Base-by-base conservation (phyloP, 1,284 basidiomycete genomes). In the Thecaphora thlaspeos region DNA sequence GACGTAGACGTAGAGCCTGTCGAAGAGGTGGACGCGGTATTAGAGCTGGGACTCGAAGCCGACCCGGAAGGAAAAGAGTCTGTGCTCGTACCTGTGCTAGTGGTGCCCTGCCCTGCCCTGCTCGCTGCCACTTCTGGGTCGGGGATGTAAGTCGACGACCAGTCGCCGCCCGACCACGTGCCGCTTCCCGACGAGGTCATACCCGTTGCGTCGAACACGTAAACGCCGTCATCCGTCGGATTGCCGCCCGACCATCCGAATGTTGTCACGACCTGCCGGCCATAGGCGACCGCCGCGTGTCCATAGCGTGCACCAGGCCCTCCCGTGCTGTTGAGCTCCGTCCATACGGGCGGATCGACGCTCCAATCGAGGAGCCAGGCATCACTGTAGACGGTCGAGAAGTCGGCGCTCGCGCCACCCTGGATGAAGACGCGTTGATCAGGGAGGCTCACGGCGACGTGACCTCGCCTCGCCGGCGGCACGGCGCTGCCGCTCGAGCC, bases 321-420 rank as follows among this genome's bases (percentile, higher is more conserved):
- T 10, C 32, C 48, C 12, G 41, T 43, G 21, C 46, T 41, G 39
- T 58, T 34, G 39, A 73, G 5, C 42, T 51, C 21, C 9, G 66
- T 65, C 72, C 72, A 74, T 1, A 50, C 26, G 21, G 72, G 72
- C 1, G 68, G 68, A 18, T 54, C 55, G 50, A 54, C 47, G 51
- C 61, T 65, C 66, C 68, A 71, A 45, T 74, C 72, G 41, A 74
- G 57, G 46, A 74, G 57, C 70, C 70, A 72, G 11, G 70, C 68
- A 45, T 74, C 72, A 47, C 61, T 54, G 55, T 65, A 63, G 14
- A 66, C 63, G 48, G 56, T 52, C 47, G 65, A 56, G 48, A 68
- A 59, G 57, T 71, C 70, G 23, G 55, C 58, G 28, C 44, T 59
- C 15, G 71, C 65, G 38, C 72, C 72, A 8, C 72, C 72, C 26